A percentile compares a stretch with the other conserved stretches of the same genome.
These are phyloP conservation scores for Sechiopsis laciniata DNA, from an alignment of 306 rosid genomes.

Conservation along the genomic window DNA sequence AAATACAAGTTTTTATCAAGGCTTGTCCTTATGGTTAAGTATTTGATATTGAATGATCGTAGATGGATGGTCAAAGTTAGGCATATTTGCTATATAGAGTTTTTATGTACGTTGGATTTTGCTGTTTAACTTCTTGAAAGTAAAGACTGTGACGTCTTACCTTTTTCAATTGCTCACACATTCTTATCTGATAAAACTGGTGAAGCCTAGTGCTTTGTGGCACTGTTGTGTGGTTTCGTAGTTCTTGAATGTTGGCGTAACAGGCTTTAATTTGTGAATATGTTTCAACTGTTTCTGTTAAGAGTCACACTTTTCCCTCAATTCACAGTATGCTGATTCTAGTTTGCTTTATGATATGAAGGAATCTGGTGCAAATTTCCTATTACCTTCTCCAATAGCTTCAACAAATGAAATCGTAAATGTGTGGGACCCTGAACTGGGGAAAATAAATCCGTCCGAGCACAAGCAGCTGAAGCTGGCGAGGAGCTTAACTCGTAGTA, in stretches of 20 bases:
- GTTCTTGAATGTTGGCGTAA: not conserved
- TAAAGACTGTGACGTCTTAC: not conserved
- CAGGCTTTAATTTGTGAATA: not conserved
- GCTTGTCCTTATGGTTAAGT: not conserved
- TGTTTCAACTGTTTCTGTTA: not conserved
- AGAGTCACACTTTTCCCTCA: not conserved
- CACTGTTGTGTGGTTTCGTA: not conserved
- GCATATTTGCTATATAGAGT: not conserved
- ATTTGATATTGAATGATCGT: not conserved
- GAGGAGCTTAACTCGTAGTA: conserved; percentile 91
- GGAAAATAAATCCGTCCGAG: conserved; percentile 87
- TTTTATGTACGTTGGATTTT: not conserved
- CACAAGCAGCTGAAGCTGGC: conserved; percentile 96
- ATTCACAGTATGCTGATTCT: conserved; percentile 17
- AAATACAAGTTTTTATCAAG: not conserved
- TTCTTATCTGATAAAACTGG: conserved; percentile 11
- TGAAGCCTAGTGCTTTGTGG: not conserved
- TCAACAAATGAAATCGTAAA: conserved; percentile 88
- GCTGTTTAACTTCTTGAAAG: not conserved
- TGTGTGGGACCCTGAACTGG: conserved; percentile 94
- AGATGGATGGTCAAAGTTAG: not conserved
- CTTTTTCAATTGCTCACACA: not conserved
- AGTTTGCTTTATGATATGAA: conserved; percentile 40
- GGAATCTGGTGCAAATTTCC: conserved; percentile 96
- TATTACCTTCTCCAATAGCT: conserved; percentile 82